Evolutionary conservation across 352 stramenopile genomes (phyloP), one percentile per base, ranked within the genome.

Genomic region (Pythium biforme): DNA sequence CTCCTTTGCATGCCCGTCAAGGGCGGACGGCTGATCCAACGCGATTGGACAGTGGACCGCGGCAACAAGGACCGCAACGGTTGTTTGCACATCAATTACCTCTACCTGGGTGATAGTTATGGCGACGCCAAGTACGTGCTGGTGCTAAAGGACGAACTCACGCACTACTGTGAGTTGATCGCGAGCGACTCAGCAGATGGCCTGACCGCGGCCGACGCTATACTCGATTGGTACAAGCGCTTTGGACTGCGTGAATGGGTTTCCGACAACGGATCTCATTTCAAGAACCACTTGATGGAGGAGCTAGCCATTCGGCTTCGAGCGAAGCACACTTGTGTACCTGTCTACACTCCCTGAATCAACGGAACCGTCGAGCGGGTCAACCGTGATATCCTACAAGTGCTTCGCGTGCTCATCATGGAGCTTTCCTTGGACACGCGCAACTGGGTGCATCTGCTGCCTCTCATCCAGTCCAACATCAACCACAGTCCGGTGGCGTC

Each of bases 141-240:
- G 9, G 68, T 75, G 1, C 26, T 75, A 4, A 72, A 72, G 47
- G 59, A 72, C 45, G 60, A 54, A 9, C 34, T 75, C 2, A 61
- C 60, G 4, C 69, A 75, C 34, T 72, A 69, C 20, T 75, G 59
- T 26, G 59, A 70, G 41, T 22, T 72, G 17, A 53, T 68, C 19
- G 45, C 37, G 20, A 52, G 29, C 6, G 50, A 54, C 43, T 34
- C 20, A n/a, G 26, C 27, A 25, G 57, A 37, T 11, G 26, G 48
- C 23, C 3, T 54, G 17, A 45, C 25, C 25, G 59, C 56, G 14
- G 60, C 52, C 11, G 54, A 63, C 7, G 60, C 55, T 6, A 31
- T 76, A 5, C 20, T 73, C 2, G 56, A 61, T 7, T 73, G 60
- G 61, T 50, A 68, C 39, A 76, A 68, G 60, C 58, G 45, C 0